Base-by-base conservation (phyloP, 2,329 filamentous ascomycete genomes). In the Fusarium lyarnte region DNA sequence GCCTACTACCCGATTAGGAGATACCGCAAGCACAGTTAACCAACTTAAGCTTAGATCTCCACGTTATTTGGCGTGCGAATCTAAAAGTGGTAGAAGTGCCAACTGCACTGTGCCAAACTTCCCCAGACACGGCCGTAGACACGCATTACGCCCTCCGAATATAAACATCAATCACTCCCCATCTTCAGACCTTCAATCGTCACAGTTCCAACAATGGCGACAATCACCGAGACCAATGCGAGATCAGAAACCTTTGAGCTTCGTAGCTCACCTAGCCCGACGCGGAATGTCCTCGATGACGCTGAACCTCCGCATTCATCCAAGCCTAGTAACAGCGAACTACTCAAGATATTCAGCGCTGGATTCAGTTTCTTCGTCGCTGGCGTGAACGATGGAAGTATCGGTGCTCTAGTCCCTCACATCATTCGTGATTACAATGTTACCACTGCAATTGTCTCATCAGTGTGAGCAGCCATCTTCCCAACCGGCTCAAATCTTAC, bases 291-390 rank as follows among this genome's bases (percentile, higher is more conserved):
- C 0, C 27, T 25, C 3, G 17, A 57, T 21, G 52, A 72, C 2
- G 4, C 19, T 4, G 58, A 60, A 13, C 42, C 63, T 1, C 31
- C 23, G 1, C n/a, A 19, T 35, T 55, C 38, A 2, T 64, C 39
- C 12, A 51, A 71, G 2, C 62, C 66, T 8, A 61, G 31, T 1
- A 49, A 14, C 2, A 13, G 8, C 8, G 63, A 73, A 2, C 8
- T 74, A 3, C 66, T 87, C 39, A 90, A 89, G 75, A 79, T 91
- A 5, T 59, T 86, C 41, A 87, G 87, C 46, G 85, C 87, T 5
- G 87, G 86, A 1, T 87, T 91, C 69, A 89, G 88, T 0, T 92
- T 92, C 81, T 91, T 92, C 75, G 88, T 90, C 35, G 89, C 90
- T 0, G 90, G 90, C 1, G 83, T 88, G 52, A 92, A 91, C 63